phyloP scores from a whole-genome alignment of 2,329 filamentous ascomycete species.

The Diaporthe australafricana region DNA sequence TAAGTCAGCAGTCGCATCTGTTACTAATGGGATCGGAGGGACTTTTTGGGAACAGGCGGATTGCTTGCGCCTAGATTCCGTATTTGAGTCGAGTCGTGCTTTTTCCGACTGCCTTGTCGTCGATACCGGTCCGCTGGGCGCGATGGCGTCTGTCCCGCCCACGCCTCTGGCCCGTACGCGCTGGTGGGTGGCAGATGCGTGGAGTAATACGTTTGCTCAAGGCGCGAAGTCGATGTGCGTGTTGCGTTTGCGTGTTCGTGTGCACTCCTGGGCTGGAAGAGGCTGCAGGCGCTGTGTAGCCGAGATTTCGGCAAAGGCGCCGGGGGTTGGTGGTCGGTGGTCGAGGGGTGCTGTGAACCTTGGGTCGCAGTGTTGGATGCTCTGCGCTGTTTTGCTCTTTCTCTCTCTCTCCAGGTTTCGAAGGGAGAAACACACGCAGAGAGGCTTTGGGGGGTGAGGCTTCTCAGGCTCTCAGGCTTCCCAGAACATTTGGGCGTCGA shows the following conservation, averaged over 20 bases:
- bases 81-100: constrained; percentile 20
- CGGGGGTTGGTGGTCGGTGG: constrained; percentile 13
- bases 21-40: constrained; percentile 23
- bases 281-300: constrained; percentile 28
- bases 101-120: constrained; percentile 17
- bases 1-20: constrained; percentile 28
- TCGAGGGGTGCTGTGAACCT: neutral
- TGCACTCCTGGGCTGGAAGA: neutral
- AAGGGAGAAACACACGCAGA: neutral
- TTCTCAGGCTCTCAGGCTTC: neutral
- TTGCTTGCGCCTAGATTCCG: constrained; percentile 11
- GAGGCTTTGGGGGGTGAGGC: constrained; percentile 17
- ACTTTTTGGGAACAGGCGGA: constrained; percentile 7
- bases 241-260: constrained; percentile 7
- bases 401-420: neutral
- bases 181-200: constrained; percentile 11
- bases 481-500: neutral
- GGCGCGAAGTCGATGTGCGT: constrained; percentile 1
- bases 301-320: constrained; percentile 20
- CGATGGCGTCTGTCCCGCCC: constrained; percentile 7
- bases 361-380: neutral
- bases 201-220: neutral
- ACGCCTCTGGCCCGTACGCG: constrained; percentile 10
- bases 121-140: constrained; percentile 18
- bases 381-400: neutral